Evolutionary conservation across 306 rosid species (phyloP).

Genomic region (Corylus americana): DNA sequence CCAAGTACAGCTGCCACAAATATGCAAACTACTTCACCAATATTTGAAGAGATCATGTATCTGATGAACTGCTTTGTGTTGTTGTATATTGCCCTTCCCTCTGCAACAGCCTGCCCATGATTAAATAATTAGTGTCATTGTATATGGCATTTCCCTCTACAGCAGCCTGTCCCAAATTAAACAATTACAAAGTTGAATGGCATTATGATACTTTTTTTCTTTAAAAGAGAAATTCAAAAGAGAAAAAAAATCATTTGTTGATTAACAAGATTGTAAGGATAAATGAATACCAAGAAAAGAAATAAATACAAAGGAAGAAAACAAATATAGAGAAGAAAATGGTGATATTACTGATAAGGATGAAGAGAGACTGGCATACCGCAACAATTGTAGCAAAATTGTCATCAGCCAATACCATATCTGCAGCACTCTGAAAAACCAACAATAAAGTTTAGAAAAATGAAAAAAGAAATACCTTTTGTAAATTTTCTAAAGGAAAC

Average conservation of each 20-base stretch:
- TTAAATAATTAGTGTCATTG: conserved; percentile 61
- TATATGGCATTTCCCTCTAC: conserved; percentile 98
- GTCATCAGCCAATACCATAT: conserved; percentile 98
- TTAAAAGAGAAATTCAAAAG: background rate
- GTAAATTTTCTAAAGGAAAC: conserved; percentile 22
- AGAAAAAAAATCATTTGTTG: background rate
- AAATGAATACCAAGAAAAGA: background rate
- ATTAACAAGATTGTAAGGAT: background rate
- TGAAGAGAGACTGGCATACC: conserved; percentile 46
- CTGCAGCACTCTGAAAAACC: conserved; percentile 81
- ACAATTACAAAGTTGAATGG: conserved; percentile 28
- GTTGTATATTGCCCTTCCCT: conserved; percentile 96
- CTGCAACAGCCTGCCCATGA: conserved; percentile 84
- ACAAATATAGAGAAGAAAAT: conserved; percentile 1
- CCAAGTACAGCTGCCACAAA: conserved; percentile 99
- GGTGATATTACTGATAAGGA: conserved; percentile 22
- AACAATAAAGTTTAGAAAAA: background rate
- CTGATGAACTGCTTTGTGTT: conserved; percentile 96
- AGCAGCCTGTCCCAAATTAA: conserved; percentile 66
- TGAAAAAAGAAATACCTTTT: background rate
- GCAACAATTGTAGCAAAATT: conserved; percentile 97
- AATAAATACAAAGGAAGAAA: conserved; percentile 9
- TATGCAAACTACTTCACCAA: conserved; percentile 98
- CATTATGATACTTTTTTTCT: background rate
- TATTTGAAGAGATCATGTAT: conserved; percentile 99